Conservation (phyloP, 2,329 filamentous ascomycete species). For the Hawksworthiomyces lignivorus region DNA sequence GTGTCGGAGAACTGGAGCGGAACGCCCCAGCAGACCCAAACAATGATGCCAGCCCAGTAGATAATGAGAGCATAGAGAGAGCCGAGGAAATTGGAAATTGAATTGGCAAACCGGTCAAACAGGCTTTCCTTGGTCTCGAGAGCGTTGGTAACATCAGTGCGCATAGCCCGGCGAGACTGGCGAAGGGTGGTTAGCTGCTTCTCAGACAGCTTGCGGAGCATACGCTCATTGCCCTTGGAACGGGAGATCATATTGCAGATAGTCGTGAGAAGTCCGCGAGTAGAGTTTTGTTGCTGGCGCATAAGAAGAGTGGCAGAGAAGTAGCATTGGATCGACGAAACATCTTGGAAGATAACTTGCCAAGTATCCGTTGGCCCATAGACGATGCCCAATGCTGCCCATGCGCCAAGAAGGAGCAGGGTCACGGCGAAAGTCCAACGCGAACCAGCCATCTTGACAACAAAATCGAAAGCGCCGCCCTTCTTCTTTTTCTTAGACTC, state of each 20-base stretch:
- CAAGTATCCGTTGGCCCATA: conserved; percentile 26
- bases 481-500: conserved; percentile 4
- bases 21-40: conserved; percentile 27
- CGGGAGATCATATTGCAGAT: conserved; percentile 27
- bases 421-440: conserved; percentile 22
- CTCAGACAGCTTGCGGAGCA: conserved; percentile 18
- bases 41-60: conserved; percentile 28
- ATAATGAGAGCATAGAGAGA: conserved; percentile 23
- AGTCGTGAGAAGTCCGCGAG: conserved; percentile 20
- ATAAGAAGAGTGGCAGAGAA: conserved; percentile 30
- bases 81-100: conserved; percentile 20
- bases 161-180: conserved; percentile 16
- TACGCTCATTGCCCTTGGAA: conserved; percentile 23
- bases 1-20: conserved; percentile 23
- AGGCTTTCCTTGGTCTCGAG: conserved; percentile 22
- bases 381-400: conserved; percentile 23
- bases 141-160: conserved; percentile 17
- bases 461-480: conserved; percentile 10
- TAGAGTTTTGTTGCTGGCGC: conserved; percentile 29
- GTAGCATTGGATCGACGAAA: conserved; percentile 29
- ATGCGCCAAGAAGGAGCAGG: conserved; percentile 21
- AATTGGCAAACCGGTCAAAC: conserved; percentile 22
- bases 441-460: conserved; percentile 16
- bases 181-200: conserved; percentile 13
- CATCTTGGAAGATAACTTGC: conserved; percentile 29